Base-by-base conservation (phyloP, 371 early-diverging fungal genomes). In the Mortierella sp. region DNA sequence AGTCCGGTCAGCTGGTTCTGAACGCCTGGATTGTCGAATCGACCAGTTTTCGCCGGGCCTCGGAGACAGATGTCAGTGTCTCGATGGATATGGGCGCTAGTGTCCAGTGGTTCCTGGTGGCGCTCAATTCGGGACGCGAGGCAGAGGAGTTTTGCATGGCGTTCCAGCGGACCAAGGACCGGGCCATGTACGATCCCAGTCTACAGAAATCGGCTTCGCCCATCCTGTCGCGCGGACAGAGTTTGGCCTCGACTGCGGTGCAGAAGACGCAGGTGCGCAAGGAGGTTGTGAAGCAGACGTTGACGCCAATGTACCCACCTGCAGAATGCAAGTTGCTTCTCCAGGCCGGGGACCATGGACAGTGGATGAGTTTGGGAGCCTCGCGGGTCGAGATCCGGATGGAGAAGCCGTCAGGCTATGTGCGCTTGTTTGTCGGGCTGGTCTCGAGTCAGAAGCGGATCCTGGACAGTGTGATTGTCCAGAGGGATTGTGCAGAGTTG, bases 11-110 rank as follows among this genome's bases (percentile, higher is more conserved):
- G 73, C 79, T 83, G 76, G 65, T 83, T 70, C 73, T 83, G 73
- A 83, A 83, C 72, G 84, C 84, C 47, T 83, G 84, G 84, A 79
- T 83, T 24, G 84, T 83, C 13, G 79, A 75, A 24, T 83, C 84
- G 47, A 83, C 84, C 16, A 79, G 76, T 14, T 83, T 83, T 68
- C 68, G 83, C 24, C 83, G 83, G 1, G 64, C 84, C 5, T 83
- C 84, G 2, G 84, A 83, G 52, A 79, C 79, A 0, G 84, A 83
- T 65, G 79, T 83, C 45, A 70, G 70, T 61, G 76, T 83, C 37
- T 83, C 84, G 19, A 83, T 83, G 84, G 84, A 83, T 50, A 83
- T 83, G 84, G 84, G 84, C 0, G 79, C 79, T 9, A 71, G 75
- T 48, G 84, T 79, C 0, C 84, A 83, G 39, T 83, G 84, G 84